Percentiles rank a stretch among this genome's conserved stretches.
phyloP scores from a whole-genome alignment of 768 basidiomycete genomes.

The Pulveroboletus sp. region DNA sequence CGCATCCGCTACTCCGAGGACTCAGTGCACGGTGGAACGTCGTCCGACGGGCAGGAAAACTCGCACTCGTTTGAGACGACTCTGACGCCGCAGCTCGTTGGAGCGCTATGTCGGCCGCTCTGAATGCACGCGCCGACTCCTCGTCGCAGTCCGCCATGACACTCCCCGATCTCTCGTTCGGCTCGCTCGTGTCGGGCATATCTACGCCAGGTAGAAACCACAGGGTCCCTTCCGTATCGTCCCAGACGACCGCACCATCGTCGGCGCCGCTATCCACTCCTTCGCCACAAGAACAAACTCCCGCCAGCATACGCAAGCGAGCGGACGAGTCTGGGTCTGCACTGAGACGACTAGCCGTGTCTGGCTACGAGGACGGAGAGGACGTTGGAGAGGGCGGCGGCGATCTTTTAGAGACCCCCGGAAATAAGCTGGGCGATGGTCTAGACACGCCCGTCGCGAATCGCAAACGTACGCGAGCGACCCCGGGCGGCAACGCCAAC shows the following conservation, averaged over 20 bases:
- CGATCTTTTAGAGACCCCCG: slow-evolving; percentile 53
- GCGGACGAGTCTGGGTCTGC: slow-evolving; percentile 38
- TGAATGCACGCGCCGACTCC: slow-evolving; percentile 36
- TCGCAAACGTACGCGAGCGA: slow-evolving; percentile 39
- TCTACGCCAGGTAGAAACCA: slow-evolving; percentile 46
- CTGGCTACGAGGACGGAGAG: slow-evolving; percentile 32
- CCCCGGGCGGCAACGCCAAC: slow-evolving; percentile 14
- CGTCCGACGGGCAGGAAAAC: background rate
- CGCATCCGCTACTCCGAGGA: background rate
- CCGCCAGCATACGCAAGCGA: slow-evolving; percentile 33
- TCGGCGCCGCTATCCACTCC: slow-evolving; percentile 49
- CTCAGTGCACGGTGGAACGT: background rate
- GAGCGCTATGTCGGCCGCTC: slow-evolving; percentile 40
- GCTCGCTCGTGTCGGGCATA: slow-evolving; percentile 49
- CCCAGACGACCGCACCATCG: slow-evolving; percentile 48
- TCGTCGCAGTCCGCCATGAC: slow-evolving; percentile 41
- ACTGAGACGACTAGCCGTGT: slow-evolving; percentile 35
- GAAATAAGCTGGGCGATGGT: slow-evolving; percentile 45
- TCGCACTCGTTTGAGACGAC: background rate
- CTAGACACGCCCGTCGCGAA: slow-evolving; percentile 50
- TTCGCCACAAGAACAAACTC: slow-evolving; percentile 37
- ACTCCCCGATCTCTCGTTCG: slow-evolving; percentile 58
- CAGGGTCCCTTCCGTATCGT: slow-evolving; percentile 47
- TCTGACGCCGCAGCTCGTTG: background rate
- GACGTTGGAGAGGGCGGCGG: slow-evolving; percentile 38